Evolutionary conservation across 2,329 filamentous ascomycete genomes (phyloP).

Genomic region (Nothophoma quercina): DNA sequence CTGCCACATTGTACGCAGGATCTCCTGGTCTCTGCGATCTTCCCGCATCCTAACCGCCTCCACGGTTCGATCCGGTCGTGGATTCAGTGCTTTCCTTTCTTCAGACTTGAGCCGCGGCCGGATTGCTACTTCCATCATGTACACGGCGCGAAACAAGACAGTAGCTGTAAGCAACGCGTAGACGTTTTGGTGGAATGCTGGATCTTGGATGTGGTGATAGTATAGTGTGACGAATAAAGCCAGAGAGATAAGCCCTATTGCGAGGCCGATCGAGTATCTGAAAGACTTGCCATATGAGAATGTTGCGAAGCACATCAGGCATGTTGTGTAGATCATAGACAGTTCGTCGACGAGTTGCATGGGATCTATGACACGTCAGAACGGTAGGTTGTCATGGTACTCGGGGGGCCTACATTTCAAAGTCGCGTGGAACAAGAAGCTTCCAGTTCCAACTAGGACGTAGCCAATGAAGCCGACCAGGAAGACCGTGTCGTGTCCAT

Average conservation of each 20-base stretch:
- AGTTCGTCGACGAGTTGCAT: constrained; percentile 76
- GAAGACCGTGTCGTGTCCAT: constrained; percentile 80
- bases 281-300: constrained; percentile 72
- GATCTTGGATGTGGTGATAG: constrained; percentile 84
- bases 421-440: constrained; percentile 69
- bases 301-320: constrained; percentile 73
- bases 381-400: too few relatives aligned
- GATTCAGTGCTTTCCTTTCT: constrained; percentile 49
- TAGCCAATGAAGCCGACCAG: constrained; percentile 70
- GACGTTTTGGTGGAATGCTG: constrained; percentile 81
- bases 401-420: constrained; percentile 63
- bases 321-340: constrained; percentile 76
- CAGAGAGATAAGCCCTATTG: constrained; percentile 60
- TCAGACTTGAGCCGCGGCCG: constrained; percentile 61
- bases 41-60: constrained; percentile 54
- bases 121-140: constrained; percentile 74
- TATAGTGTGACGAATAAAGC: constrained; percentile 75
- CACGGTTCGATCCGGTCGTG: constrained; percentile 36
- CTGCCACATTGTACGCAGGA: constrained; percentile 75
- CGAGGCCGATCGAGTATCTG: constrained; percentile 62
- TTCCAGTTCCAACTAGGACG: constrained; percentile 66
- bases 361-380: constrained; percentile 67
- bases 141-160: constrained; percentile 76
- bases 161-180: constrained; percentile 76
- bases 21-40: constrained; percentile 64